Conservation (phyloP, 306 rosid genomes). For the Alnus rubra region DNA sequence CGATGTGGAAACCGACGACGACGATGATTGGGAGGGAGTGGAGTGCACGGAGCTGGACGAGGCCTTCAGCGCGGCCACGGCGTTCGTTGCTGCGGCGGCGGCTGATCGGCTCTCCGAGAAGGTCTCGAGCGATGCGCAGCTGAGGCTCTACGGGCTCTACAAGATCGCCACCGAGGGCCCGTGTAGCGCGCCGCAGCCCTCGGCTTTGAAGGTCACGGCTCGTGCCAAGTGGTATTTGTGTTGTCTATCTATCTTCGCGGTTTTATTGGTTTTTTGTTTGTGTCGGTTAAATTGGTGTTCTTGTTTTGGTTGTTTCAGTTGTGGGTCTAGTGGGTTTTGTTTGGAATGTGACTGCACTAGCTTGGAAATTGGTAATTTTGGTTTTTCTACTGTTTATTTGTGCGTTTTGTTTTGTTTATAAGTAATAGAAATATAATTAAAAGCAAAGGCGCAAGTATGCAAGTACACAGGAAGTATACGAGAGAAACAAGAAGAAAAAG, state of each 20-base stretch:
- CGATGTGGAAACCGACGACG: slow-evolving; percentile 42
- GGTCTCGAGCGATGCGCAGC: slow-evolving; percentile 69
- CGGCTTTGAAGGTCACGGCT: slow-evolving; percentile 88
- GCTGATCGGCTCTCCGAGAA: slow-evolving; percentile 87
- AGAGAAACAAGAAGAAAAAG: no score
- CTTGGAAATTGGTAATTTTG: slow-evolving; percentile 2
- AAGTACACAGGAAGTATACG: no score
- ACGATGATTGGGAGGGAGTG: slow-evolving; percentile 98
- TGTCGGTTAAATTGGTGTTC: neutral
- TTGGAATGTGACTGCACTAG: neutral
- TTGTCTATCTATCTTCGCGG: neutral
- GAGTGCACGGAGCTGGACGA: slow-evolving; percentile 93
- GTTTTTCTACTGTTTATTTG: neutral
- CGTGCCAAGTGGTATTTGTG: slow-evolving; percentile 86
- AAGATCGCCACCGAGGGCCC: slow-evolving; percentile 99
- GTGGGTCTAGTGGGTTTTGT: neutral
- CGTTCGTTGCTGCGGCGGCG: slow-evolving; percentile 86
- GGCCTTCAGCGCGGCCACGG: slow-evolving; percentile 85
- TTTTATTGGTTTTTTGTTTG: neutral
- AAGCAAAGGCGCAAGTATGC: no score
- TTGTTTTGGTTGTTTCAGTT: neutral
- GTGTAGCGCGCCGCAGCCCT: slow-evolving; percentile 82
- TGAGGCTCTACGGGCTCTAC: slow-evolving; percentile 85
- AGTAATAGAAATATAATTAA: no score
- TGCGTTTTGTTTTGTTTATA: neutral